Evolutionary conservation across 441 rosid genomes (phyloP), one percentile per base, ranked within the genome.

Genomic region (Populus hybrid): DNA sequence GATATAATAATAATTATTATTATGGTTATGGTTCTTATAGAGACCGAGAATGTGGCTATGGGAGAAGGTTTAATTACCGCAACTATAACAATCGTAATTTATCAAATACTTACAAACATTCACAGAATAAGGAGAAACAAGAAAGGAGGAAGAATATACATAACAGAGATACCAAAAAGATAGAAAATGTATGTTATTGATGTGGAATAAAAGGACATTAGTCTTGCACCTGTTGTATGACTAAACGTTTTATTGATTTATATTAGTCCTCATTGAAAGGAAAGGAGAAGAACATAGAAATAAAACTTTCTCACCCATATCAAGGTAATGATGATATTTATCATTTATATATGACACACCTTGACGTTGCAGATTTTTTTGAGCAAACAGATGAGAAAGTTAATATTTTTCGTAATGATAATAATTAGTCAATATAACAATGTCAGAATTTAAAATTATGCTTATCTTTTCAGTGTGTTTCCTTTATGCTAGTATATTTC

Each of bases 211-310:
- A 74, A 61, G 21, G 34, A 11, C 57, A 74, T 32, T 74, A 70
- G 77, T 20, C 30, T 28, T 28, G 46, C 61, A 67, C 16, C 0
- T 81, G 71, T 21, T 67, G 30, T 59, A 67, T 66, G 6, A 5
- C 75, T 1, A 68, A 73, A 20, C 59, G 73, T 81, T 14, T 77
- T 3, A 16, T 77, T 54, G 36, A 72, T 3, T 32, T 81, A 8
- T 77, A 73, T 73, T 24, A 77, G 21, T 18, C 30, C 11, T 77
- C 71, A 26, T 20, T 64, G 38, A 73, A 64, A 34, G 16, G 23
- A 63, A 80, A 76, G 5, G 54, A 46, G 14, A 26, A 26, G 26
- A 26, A 26, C 26, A 26, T 26, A 26, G 26, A 26, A 26, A 26
- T 26, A 24, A 26, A 26, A 1, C 1, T 26, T 26, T 26, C 26